Conservation (phyloP, 225 moss, liverwort and hornwort species). For the Thuidium tamariscinum region DNA sequence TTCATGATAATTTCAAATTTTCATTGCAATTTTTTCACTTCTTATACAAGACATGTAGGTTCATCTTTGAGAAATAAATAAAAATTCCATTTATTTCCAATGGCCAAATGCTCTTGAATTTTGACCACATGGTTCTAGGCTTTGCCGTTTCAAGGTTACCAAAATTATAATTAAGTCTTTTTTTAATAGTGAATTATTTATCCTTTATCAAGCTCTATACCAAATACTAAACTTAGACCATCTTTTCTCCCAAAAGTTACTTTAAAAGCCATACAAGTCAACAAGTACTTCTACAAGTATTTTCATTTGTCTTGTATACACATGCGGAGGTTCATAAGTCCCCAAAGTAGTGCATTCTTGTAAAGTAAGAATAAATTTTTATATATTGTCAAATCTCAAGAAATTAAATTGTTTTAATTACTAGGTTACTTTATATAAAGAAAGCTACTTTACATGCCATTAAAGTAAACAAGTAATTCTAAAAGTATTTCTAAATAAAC, state of each 20-base stretch:
- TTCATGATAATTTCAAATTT: background rate
- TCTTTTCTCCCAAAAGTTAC: no score
- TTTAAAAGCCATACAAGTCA: background rate
- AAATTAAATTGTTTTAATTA: no score
- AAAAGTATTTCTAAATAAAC: no score
- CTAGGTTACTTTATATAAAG: no score
- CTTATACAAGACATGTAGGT: accelerated
- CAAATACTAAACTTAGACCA: background rate
- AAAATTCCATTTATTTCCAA: background rate
- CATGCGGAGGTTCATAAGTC: background rate
- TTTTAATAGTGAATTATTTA: no score
- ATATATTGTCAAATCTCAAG: no score
- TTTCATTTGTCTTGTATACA: background rate
- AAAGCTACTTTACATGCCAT: no score
- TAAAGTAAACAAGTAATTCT: no score
- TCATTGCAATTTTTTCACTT: accelerated
- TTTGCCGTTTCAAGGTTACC: accelerated
- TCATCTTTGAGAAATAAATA: background rate
- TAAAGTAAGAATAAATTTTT: no score
- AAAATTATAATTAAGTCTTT: no score
- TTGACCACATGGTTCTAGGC: no score
- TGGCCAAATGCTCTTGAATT: background rate
- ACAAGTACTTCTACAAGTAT: background rate
- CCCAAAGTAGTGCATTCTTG: no score
- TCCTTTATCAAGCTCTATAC: background rate